Percentiles rank a stretch among this genome's conserved stretches.
phyloP scores from a whole-genome alignment of 441 rosid genomes.

The Adansonia rubrostipa region DNA sequence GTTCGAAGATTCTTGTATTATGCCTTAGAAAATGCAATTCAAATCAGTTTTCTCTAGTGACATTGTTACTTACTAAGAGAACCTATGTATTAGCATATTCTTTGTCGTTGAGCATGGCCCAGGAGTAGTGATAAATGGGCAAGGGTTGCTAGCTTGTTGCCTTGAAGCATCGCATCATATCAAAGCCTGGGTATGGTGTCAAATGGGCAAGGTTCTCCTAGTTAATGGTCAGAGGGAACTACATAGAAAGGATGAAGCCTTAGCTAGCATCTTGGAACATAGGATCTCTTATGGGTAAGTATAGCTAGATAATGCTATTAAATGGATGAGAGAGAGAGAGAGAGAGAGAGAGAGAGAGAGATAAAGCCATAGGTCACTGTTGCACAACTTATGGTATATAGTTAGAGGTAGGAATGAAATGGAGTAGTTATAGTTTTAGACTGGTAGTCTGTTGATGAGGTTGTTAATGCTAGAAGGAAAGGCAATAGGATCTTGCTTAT shows the following conservation, averaged over 20 bases:
- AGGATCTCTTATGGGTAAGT: not conserved
- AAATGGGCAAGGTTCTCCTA: not conserved
- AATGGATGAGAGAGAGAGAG: not conserved
- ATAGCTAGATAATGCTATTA: not conserved
- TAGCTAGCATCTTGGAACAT: conserved; percentile 4
- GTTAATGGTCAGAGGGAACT: not conserved
- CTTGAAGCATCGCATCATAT: not conserved
- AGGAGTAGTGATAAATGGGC: conserved; percentile 1
- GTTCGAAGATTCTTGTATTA: conserved; percentile 24
- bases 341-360: not conserved
- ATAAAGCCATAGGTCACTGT: not conserved
- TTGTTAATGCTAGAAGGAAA: not conserved
- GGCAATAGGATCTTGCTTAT: not conserved
- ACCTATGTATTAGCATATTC: not conserved
- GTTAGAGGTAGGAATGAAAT: not conserved
- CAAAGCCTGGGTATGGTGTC: not conserved
- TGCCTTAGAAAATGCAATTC: conserved; percentile 16
- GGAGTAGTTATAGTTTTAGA: not conserved
- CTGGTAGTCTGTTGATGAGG: not conserved
- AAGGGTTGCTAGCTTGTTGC: not conserved
- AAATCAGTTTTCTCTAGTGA: conserved; percentile 4
- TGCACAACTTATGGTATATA: not conserved
- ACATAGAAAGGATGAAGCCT: not conserved
- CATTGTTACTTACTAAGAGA: not conserved
- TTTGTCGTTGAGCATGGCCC: not conserved